Conservation (phyloP, 306 rosid genomes). For the Carpinus fangiana region DNA sequence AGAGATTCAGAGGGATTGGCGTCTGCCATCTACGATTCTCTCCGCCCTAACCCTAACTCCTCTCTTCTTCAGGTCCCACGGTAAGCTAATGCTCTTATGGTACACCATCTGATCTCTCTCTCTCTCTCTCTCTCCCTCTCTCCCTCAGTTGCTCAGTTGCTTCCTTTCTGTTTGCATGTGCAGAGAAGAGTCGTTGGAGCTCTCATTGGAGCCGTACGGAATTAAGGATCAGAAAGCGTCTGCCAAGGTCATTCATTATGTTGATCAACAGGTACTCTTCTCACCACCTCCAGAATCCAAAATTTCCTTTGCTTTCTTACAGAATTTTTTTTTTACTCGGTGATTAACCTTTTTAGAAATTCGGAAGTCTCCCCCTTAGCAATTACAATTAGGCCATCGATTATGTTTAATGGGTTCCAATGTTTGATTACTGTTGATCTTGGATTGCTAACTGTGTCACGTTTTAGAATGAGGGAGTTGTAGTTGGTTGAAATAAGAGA, state of each 20-base stretch:
- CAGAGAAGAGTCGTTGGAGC: conserved; percentile 65
- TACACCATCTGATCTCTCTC: background rate
- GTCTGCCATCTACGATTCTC: conserved; percentile 53
- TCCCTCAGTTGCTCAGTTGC: background rate
- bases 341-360: too few species aligned
- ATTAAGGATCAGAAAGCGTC: conserved; percentile 60
- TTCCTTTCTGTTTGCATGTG: background rate
- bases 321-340: too few species aligned
- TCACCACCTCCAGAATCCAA: background rate
- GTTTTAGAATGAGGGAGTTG: background rate
- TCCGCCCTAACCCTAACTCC: conserved; percentile 43
- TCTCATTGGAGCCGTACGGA: conserved; percentile 67
- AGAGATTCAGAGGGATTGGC: conserved; percentile 67
- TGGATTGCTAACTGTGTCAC: background rate
- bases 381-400: too few species aligned
- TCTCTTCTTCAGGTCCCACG: conserved; percentile 27
- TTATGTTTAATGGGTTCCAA: too few species aligned
- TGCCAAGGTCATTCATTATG: conserved; percentile 57
- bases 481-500: background rate
- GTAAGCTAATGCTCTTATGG: conserved; percentile 29
- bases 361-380: too few species aligned
- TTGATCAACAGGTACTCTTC: conserved; percentile 39
- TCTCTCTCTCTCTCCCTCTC: background rate
- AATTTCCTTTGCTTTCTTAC: too few species aligned
- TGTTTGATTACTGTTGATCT: background rate